Evolutionary conservation across 2,329 filamentous ascomycete genomes (phyloP).

Genomic region (Alternaria triticimaculans): DNA sequence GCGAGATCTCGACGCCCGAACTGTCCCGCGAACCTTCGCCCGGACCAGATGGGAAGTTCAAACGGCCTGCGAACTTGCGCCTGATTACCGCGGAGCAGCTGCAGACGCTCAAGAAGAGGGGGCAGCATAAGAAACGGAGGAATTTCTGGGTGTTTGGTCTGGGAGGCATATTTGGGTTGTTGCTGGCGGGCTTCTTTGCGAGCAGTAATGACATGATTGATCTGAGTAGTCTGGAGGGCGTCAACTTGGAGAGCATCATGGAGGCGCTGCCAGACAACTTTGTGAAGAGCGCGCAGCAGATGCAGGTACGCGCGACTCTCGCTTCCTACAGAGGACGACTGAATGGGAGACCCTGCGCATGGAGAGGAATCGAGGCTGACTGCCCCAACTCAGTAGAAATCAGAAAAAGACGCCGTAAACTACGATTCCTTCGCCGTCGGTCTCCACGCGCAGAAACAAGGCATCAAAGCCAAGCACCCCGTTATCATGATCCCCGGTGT

Average conservation of each 20-base stretch:
- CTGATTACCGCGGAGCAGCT: conserved; percentile 61
- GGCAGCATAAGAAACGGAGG: conserved; percentile 67
- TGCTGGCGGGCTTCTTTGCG: conserved; percentile 90
- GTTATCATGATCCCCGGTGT: conserved; percentile 98
- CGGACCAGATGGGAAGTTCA: conserved; percentile 44
- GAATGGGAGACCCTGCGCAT: neutral
- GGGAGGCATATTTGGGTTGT: conserved; percentile 86
- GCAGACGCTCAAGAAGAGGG: conserved; percentile 54
- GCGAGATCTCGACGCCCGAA: conserved; percentile 36
- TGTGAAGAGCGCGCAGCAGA: conserved; percentile 81
- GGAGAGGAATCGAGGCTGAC: conserved; percentile 27
- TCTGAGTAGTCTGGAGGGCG: conserved; percentile 71
- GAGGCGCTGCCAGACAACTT: conserved; percentile 89
- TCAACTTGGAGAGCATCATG: conserved; percentile 83
- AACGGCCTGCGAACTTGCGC: conserved; percentile 54
- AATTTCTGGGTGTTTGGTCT: conserved; percentile 84
- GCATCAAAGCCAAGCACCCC: conserved; percentile 80
- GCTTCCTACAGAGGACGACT: neutral
- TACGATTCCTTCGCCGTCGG: conserved; percentile 96
- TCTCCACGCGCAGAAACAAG: conserved; percentile 79
- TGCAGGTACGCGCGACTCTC: conserved; percentile 67
- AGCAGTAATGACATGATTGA: conserved; percentile 89
- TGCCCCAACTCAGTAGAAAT: conserved; percentile 63
- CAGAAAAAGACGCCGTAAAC: conserved; percentile 84
- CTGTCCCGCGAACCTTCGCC: conserved; percentile 47